Evolutionary conservation across 2,329 filamentous ascomycete genomes (phyloP).

Genomic region (Drechslerella dactyloides): DNA sequence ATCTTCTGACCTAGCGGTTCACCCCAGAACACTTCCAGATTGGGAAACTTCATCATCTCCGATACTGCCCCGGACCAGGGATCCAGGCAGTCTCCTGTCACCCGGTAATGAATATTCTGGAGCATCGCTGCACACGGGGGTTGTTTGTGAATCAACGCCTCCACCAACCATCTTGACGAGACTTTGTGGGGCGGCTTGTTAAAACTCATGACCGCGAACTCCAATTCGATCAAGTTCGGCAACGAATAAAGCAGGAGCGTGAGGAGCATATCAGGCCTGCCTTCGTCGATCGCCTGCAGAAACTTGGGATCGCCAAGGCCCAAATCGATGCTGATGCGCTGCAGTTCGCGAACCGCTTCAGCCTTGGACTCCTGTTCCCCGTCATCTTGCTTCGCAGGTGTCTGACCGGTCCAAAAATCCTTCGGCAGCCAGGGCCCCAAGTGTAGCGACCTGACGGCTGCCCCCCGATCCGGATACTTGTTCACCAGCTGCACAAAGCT

Average conservation of each 20-base stretch:
- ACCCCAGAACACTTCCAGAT: background rate
- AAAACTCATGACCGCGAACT: background rate
- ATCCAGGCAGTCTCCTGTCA: background rate
- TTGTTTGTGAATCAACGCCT: background rate
- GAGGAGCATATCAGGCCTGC: background rate
- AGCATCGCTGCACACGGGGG: slow-evolving; percentile 1
- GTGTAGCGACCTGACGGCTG: background rate
- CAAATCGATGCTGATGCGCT: background rate
- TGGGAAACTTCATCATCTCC: slow-evolving; percentile 11
- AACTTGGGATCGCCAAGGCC: background rate
- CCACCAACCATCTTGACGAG: slow-evolving; percentile 5
- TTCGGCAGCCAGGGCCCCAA: background rate
- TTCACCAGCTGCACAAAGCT: background rate
- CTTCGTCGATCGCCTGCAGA: background rate
- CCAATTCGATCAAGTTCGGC: background rate
- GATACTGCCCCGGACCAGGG: background rate
- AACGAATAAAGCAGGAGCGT: background rate
- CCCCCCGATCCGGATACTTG: background rate
- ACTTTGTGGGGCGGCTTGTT: slow-evolving; percentile 2
- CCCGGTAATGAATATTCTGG: background rate
- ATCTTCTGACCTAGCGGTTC: background rate
- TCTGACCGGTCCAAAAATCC: background rate
- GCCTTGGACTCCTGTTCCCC: background rate
- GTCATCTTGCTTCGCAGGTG: background rate
- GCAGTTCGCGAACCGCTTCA: background rate